Percentiles rank a stretch among this genome's conserved stretches.
phyloP scores from a whole-genome alignment of 441 rosid genomes.

The Raphanus hybrid region DNA sequence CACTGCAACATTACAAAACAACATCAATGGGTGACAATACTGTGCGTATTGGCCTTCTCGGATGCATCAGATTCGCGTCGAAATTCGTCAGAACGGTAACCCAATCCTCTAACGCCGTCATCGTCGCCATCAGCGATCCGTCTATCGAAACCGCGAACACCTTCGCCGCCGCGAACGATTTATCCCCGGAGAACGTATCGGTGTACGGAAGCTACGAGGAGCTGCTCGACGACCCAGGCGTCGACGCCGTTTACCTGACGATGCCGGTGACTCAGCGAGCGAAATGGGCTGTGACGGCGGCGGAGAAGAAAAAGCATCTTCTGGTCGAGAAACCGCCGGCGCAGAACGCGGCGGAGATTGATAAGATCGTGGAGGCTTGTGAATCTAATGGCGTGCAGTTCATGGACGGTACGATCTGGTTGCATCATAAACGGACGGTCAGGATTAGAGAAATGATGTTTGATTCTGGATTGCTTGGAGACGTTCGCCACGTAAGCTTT shows the following conservation, averaged over 20 bases:
- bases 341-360: conserved; percentile 48
- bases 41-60: conserved; percentile 57
- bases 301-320: conserved; percentile 51
- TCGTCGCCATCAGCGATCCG: conserved; percentile 57
- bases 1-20: not conserved
- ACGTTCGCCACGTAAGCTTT: conserved; percentile 43
- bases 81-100: conserved; percentile 54
- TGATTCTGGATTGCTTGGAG: conserved; percentile 54
- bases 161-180: conserved; percentile 45
- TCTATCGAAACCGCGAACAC: conserved; percentile 50
- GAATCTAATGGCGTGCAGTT: conserved; percentile 56
- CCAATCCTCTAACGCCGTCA: conserved; percentile 46
- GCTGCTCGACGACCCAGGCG: conserved; percentile 45
- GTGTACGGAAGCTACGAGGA: conserved; percentile 55
- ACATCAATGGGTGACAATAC: conserved; percentile 37
- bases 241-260: conserved; percentile 58
- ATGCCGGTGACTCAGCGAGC: conserved; percentile 49
- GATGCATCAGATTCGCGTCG: conserved; percentile 55
- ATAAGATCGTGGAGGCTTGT: conserved; percentile 49
- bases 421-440: conserved; percentile 62
- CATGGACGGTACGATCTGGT: conserved; percentile 67
- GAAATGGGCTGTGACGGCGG: conserved; percentile 56
- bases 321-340: conserved; percentile 62
- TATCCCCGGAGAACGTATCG: conserved; percentile 40
- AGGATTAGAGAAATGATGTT: conserved; percentile 50